A percentile compares a stretch with the other conserved stretches of the same genome.
Evolutionary conservation across 2,329 filamentous ascomycete species (phyloP).

Genomic region (Rugonectria rugulosa): DNA sequence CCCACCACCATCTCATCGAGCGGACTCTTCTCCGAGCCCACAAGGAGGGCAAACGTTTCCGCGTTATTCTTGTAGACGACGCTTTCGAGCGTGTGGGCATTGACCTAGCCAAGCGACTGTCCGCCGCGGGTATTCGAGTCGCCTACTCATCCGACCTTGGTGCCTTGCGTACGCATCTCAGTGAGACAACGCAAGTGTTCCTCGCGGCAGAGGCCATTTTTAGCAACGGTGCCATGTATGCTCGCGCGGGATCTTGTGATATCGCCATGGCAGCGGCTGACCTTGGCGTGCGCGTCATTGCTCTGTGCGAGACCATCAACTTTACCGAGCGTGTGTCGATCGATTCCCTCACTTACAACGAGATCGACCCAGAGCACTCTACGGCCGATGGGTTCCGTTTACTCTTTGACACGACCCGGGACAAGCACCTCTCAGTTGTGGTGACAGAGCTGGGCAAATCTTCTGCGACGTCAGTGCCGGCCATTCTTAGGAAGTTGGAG

Average conservation of each 20-base stretch:
- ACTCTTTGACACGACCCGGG: constrained; percentile 91
- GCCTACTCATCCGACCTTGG: constrained; percentile 81
- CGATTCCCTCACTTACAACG: constrained; percentile 93
- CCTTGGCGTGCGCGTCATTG: constrained; percentile 80
- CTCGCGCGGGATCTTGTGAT: constrained; percentile 84
- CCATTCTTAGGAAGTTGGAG: constrained; percentile 64
- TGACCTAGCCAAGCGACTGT: constrained; percentile 72
- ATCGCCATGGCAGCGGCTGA: constrained; percentile 84
- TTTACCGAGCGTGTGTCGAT: constrained; percentile 86
- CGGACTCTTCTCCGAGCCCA: constrained; percentile 79
- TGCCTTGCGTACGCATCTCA: constrained; percentile 77
- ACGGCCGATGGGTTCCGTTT: constrained; percentile 64
- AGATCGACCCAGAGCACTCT: constrained; percentile 80
- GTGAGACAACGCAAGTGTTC: constrained; percentile 73
- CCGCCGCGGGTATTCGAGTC: constrained; percentile 74
- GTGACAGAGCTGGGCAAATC: constrained; percentile 91
- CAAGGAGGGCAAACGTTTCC: constrained; percentile 75
- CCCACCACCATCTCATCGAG: constrained; percentile 85
- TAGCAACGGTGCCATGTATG: constrained; percentile 91
- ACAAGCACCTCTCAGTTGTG: constrained; percentile 85
- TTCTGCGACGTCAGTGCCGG: constrained; percentile 83
- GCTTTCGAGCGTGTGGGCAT: constrained; percentile 61
- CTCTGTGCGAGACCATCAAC: constrained; percentile 94
- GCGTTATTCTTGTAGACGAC: constrained; percentile 84
- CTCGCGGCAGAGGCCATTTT: constrained; percentile 96